Percentiles rank a stretch among this genome's conserved stretches.
These are phyloP conservation scores for Prunus fruticosa DNA, from an alignment of 306 rosid genomes.

Conservation along the genomic window DNA sequence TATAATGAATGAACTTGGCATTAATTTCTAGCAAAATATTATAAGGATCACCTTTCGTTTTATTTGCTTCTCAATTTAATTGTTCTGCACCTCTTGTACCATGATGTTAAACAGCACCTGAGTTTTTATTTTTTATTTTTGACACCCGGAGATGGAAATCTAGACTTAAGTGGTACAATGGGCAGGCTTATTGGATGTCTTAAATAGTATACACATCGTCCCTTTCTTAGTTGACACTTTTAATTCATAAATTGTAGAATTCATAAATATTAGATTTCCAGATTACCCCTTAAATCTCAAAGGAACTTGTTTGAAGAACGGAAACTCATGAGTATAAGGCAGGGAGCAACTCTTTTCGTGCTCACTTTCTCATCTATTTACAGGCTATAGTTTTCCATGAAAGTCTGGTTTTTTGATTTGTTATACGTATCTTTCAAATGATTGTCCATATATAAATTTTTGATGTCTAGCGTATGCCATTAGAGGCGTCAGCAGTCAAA, in stretches of 20 bases:
- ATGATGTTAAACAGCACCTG: not conserved
- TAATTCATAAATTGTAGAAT: not conserved
- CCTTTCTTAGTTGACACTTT: not conserved
- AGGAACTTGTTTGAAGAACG: not conserved
- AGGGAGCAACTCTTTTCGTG: not conserved
- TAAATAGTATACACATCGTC: not conserved
- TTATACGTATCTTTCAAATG: not conserved
- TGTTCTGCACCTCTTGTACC: not conserved
- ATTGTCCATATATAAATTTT: not conserved
- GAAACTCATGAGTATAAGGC: not conserved
- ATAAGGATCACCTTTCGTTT: not conserved
- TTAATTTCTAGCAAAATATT: slow-evolving; percentile 8
- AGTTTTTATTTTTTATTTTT: not conserved
- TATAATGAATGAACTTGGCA: slow-evolving; percentile 30
- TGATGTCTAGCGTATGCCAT: not conserved
- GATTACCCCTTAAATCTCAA: not conserved
- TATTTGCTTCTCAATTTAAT: not conserved
- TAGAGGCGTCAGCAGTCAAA: not conserved
- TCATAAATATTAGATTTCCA: not conserved
- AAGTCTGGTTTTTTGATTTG: not conserved
- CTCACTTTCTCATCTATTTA: not conserved
- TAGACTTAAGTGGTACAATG: not conserved
- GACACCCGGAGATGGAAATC: no score
- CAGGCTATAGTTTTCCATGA: not conserved
- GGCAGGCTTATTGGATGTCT: not conserved